Percentiles rank a stretch among this genome's conserved stretches.
These are phyloP conservation scores for Lentinula sp. DNA, from an alignment of 768 basidiomycete species.

Conservation along the genomic window DNA sequence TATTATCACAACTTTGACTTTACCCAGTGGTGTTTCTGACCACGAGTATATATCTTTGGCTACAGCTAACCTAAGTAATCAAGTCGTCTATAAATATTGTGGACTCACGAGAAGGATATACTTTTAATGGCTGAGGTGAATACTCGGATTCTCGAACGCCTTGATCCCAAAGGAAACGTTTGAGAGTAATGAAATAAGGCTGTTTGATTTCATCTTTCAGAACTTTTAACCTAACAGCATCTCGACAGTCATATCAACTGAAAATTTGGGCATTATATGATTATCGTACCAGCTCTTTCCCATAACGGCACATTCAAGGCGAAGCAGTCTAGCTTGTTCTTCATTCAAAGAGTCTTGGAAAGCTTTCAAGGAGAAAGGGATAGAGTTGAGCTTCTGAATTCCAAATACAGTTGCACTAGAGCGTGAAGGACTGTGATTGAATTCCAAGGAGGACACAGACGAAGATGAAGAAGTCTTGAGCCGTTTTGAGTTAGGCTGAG, in stretches of 20 bases:
- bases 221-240: conserved; percentile 54
- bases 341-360: conserved; percentile 50
- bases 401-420: conserved; percentile 11
- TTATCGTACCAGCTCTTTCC: conserved; percentile 59
- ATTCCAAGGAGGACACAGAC: conserved; percentile 15
- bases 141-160: conserved; percentile 52
- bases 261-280: background rate
- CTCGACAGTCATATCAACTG: background rate
- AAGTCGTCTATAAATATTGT: background rate
- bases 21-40: conserved; percentile 80
- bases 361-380: conserved; percentile 58
- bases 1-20: conserved; percentile 84
- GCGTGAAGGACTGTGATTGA: conserved; percentile 8
- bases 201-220: conserved; percentile 71
- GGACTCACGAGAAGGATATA: conserved; percentile 75
- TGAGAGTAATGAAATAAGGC: conserved; percentile 70
- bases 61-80: conserved; percentile 10
- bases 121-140: conserved; percentile 37
- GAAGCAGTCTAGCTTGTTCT: conserved; percentile 51
- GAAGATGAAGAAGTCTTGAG: conserved; percentile 28
- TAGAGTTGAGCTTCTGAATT: conserved; percentile 45
- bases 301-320: conserved; percentile 69
- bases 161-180: conserved; percentile 62
- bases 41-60: conserved; percentile 88
- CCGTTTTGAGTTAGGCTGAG: conserved; percentile 40